Evolutionary conservation across 208 protist genomes (phyloP).

Genomic region (Acanthamoeba lenticulata): DNA sequence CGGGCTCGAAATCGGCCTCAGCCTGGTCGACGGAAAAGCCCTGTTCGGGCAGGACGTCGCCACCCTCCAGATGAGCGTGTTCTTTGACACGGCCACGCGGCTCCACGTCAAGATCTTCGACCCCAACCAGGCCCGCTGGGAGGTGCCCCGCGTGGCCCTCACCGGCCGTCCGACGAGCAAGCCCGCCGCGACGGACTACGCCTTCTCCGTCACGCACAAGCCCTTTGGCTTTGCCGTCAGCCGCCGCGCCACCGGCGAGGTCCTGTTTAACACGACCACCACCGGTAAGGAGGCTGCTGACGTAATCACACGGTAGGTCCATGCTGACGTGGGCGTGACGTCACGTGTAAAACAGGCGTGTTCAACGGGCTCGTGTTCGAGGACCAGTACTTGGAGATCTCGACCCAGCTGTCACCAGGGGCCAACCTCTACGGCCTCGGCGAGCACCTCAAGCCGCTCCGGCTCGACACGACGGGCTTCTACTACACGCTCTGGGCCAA

Average conservation of each 20-base stretch:
- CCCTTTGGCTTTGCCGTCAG: conserved; percentile 62
- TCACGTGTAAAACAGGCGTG: background rate
- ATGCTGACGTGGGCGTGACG: background rate
- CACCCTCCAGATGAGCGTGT: conserved; percentile 69
- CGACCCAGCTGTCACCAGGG: conserved; percentile 66
- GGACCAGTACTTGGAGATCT: conserved; percentile 84
- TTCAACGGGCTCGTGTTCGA: conserved; percentile 80
- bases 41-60: conserved; percentile 76
- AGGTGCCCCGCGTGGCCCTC: conserved; percentile 68
- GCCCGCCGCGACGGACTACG: background rate
- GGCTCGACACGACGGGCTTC: conserved; percentile 37
- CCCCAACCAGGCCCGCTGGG: conserved; percentile 70
- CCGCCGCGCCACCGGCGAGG: conserved; percentile 71
- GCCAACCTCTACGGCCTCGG: conserved; percentile 85
- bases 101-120: conserved; percentile 79
- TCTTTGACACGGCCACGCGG: conserved; percentile 70
- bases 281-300: background rate
- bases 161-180: background rate
- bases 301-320: background rate
- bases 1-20: background rate
- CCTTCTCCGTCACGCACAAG: background rate
- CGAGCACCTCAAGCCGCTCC: conserved; percentile 73
- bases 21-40: background rate
- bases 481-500: conserved; percentile 60
- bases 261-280: conserved; percentile 78